A percentile compares a stretch with the other conserved stretches of the same genome.
Conservation (phyloP, 2,329 filamentous ascomycete genomes). For the Clonostachys chloroleuca region DNA sequence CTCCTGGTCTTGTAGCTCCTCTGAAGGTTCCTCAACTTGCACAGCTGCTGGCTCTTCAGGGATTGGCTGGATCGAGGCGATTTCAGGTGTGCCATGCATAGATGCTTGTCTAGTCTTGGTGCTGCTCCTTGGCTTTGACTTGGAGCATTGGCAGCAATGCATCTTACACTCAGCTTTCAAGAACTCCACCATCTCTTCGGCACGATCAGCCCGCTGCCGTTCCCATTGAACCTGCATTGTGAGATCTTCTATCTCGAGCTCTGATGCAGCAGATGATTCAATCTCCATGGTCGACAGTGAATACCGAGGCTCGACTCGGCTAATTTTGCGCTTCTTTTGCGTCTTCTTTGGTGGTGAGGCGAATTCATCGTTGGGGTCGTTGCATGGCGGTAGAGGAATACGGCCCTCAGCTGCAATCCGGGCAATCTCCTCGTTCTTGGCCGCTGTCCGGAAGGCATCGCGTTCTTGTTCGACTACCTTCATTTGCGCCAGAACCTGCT, state of each 20-base stretch:
- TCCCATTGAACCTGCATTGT: constrained; percentile 50
- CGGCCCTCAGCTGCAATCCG: constrained; percentile 68
- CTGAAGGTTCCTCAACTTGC: constrained; percentile 3
- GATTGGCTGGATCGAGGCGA: neutral
- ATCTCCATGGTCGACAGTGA: constrained; percentile 45
- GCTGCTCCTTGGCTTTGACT: constrained; percentile 9
- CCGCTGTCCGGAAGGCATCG: constrained; percentile 66
- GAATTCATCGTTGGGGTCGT: constrained; percentile 56
- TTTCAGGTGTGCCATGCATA: neutral
- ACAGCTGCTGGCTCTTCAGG: constrained; percentile 1
- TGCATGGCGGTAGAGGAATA: constrained; percentile 55
- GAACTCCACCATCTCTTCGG: constrained; percentile 71
- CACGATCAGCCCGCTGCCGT: constrained; percentile 61
- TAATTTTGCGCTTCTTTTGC: constrained; percentile 11
- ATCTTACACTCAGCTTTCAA: constrained; percentile 71
- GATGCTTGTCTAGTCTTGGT: neutral
- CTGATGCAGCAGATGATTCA: constrained; percentile 48
- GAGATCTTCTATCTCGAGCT: constrained; percentile 56
- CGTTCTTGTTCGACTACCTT: constrained; percentile 69
- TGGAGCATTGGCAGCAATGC: constrained; percentile 59
- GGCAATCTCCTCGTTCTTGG: constrained; percentile 69
- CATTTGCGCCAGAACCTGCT: constrained; percentile 57
- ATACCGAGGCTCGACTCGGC: constrained; percentile 31
- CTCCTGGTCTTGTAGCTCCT: constrained; percentile 7
- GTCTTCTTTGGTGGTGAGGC: constrained; percentile 50